Conservation (phyloP, 2,329 filamentous ascomycete genomes). For the Colletotrichum nymphaeae region DNA sequence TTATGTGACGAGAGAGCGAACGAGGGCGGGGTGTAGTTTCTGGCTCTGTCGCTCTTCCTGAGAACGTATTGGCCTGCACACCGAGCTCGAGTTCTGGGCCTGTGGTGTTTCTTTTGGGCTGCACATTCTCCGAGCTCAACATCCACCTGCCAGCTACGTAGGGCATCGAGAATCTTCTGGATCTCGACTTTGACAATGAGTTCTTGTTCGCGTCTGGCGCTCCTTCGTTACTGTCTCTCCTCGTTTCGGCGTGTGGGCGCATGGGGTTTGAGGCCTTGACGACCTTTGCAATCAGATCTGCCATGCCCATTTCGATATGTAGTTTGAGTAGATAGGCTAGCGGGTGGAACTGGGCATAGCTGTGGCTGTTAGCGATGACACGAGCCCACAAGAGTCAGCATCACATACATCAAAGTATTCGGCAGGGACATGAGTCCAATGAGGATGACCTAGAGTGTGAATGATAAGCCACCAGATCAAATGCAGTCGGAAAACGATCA, state of each 20-base stretch:
- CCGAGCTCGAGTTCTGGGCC: not conserved
- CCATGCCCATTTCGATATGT: slow-evolving; percentile 63
- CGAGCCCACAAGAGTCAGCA: rapidly evolving
- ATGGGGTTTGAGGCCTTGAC: slow-evolving; percentile 46
- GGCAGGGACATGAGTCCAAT: slow-evolving; percentile 43
- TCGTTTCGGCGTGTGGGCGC: not conserved
- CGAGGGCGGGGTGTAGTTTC: not conserved
- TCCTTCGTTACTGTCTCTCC: slow-evolving; percentile 4
- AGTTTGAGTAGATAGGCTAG: slow-evolving; percentile 60
- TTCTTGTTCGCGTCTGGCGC: not conserved
- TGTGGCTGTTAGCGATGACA: not conserved
- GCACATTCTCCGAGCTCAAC: not conserved
- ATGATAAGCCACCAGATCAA: not conserved
- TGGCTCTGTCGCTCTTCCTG: not conserved
- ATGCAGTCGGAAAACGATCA: not conserved
- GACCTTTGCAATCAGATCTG: slow-evolving; percentile 56
- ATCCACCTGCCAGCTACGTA: not conserved
- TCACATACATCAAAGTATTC: slow-evolving; percentile 41
- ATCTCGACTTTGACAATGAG: not conserved
- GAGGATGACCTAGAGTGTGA: not conserved
- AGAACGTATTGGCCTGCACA: not conserved
- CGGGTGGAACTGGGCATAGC: slow-evolving; percentile 52
- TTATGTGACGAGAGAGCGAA: not conserved
- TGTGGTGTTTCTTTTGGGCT: not conserved
- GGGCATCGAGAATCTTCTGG: not conserved